Conservation (phyloP, 306 rosid genomes). For the Gastrolobium bilobum region DNA sequence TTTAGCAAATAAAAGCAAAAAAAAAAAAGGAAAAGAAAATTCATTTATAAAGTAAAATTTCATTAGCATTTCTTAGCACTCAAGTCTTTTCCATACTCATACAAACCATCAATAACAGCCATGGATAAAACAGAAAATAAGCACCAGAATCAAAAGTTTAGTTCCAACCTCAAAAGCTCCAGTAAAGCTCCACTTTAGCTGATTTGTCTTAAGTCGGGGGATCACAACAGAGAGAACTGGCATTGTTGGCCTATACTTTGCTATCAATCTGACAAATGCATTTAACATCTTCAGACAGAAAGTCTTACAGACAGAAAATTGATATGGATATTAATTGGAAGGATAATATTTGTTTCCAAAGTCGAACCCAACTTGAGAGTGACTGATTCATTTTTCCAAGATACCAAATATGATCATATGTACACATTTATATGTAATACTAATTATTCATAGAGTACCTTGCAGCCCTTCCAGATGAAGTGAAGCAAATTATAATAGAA, state of each 20-base stretch:
- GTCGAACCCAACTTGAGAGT: conserved; percentile 5
- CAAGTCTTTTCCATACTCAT: neutral
- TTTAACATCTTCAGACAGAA: conserved; percentile 25
- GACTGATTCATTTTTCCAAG: conserved; percentile 19
- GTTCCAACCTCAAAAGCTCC: conserved; percentile 94
- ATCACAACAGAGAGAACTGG: conserved; percentile 90
- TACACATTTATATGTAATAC: conserved; percentile 1
- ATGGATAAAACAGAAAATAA: conserved; percentile 32
- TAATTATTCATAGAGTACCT: conserved; percentile 62
- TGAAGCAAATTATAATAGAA: conserved; percentile 90
- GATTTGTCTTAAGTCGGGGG: conserved; percentile 87
- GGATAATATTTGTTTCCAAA: conserved; percentile 4
- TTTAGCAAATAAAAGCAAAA: neutral
- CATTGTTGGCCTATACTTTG: conserved; percentile 95
- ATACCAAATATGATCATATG: neutral
- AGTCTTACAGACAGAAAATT: neutral
- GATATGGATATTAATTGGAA: conserved; percentile 27
- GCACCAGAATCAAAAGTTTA: conserved; percentile 33
- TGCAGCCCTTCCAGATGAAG: conserved; percentile 99
- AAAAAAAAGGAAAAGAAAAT: neutral
- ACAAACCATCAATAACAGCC: neutral
- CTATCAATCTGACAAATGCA: conserved; percentile 76
- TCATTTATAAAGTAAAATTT: neutral
- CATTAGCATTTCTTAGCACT: conserved; percentile 20
- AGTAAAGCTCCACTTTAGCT: conserved; percentile 88